Percentiles rank a stretch among this genome's conserved stretches.
These are phyloP conservation scores for Rutstroemia sp. DNA, from an alignment of 2,329 filamentous ascomycete genomes.

Conservation along the genomic window DNA sequence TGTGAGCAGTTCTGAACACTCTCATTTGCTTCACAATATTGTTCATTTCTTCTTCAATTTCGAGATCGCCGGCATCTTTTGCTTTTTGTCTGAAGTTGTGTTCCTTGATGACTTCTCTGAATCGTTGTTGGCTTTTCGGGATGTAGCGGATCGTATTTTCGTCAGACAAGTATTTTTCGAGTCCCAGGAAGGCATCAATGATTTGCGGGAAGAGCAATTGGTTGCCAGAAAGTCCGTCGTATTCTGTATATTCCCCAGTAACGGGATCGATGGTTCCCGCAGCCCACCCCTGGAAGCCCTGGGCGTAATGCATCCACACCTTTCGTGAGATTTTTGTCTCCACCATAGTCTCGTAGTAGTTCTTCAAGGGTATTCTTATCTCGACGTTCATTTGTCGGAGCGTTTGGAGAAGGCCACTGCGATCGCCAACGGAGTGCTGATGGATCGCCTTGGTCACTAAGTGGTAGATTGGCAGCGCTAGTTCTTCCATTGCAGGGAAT, in stretches of 20 bases:
- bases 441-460: neutral
- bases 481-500: constrained; percentile 27
- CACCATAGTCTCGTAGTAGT: constrained; percentile 27
- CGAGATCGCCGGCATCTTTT: constrained; percentile 14
- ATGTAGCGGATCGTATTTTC: constrained; percentile 12
- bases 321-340: constrained; percentile 23
- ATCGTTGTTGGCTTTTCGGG: constrained; percentile 1
- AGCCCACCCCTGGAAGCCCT: constrained; percentile 34
- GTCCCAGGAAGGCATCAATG: constrained; percentile 32
- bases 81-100: constrained; percentile 2
- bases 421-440: constrained; percentile 5
- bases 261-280: constrained; percentile 21
- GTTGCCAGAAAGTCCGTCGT: constrained; percentile 32
- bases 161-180: constrained; percentile 27
- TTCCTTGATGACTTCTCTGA: neutral
- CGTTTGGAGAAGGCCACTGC: neutral
- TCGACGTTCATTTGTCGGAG: constrained; percentile 2
- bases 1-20: constrained; percentile 30
- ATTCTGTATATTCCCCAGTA: constrained; percentile 25
- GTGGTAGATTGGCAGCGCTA: constrained; percentile 4
- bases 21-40: constrained; percentile 29
- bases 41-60: constrained; percentile 22
- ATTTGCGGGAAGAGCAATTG: constrained; percentile 31
- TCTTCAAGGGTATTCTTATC: constrained; percentile 22
- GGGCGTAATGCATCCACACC: constrained; percentile 30